Base-by-base conservation (phyloP, 2,329 filamentous ascomycete species). In the Fusarium concolor region DNA sequence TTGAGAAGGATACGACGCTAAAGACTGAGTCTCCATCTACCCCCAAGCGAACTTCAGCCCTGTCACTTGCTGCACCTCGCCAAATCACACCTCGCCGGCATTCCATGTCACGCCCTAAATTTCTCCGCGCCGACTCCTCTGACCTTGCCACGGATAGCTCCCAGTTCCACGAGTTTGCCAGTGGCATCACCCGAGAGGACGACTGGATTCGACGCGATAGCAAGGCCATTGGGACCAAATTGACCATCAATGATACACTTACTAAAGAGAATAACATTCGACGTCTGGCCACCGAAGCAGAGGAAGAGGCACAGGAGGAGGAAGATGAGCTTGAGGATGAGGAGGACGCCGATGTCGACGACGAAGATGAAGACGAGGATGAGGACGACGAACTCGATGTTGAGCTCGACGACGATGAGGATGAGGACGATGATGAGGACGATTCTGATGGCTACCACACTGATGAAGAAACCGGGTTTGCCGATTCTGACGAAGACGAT, bases 111-210 rank as follows among this genome's bases (percentile, higher is more conserved):
- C 73, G 78, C 11, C 79, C 79, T 26, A 85, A 82, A 68, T 88
- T 84, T 70, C 77, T 88, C 15, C 83, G 82, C 10, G 86, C 84
- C 17, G 79, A 83, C 58, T 81, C 82, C 7, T 80, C 76, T 35
- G 86, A 88, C 49, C 74, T 88, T 42, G 79, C 81, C 37, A 82
- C 81, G 39, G 87, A 90, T 66, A 83, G 84, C 26, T 89, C 81
- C 76, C 88, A 82, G 47, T 98, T 97, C 76, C 93, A 97, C 77
- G 95, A 97, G 74, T 98, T 98, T 77, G 95, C 93, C 42, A 94
- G 91, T 76, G 94, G 92, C 49, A 86, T 89, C 59, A 85, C 91
- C 39, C 89, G 93, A 60, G 92, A 96, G 65, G 94, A 97, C 59
- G 94, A 97, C 73, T 99, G 96, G 96, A 92, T 96, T 29, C 83